Evolutionary conservation across 441 rosid species (phyloP).

Genomic region (Eruca vesicaria): DNA sequence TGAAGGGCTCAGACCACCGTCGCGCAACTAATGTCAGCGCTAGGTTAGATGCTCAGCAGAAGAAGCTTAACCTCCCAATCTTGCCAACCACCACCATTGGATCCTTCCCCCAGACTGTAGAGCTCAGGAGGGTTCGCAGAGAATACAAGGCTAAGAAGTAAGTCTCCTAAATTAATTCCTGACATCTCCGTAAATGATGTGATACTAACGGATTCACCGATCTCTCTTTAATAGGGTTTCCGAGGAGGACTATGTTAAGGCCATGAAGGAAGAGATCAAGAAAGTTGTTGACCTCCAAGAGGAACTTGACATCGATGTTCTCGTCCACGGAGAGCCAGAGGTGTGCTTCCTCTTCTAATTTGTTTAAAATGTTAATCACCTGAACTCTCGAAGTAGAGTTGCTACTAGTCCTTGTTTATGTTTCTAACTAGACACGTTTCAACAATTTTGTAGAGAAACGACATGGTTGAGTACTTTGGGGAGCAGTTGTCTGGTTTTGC

Average conservation of each 20-base stretch:
- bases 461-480: conserved; percentile 99
- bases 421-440: conserved; percentile 15
- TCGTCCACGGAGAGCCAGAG: conserved; percentile 99
- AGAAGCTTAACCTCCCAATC: conserved; percentile 93
- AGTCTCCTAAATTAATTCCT: conserved; percentile 32
- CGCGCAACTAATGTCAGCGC: conserved; percentile 85
- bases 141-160: conserved; percentile 96
- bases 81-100: conserved; percentile 98
- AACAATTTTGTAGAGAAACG: conserved; percentile 68
- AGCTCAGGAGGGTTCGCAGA: conserved; percentile 95
- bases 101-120: conserved; percentile 93
- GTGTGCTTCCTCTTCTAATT: conserved; percentile 36
- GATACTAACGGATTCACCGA: background rate
- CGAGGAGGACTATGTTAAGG: conserved; percentile 72
- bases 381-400: background rate
- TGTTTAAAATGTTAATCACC: background rate
- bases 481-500: conserved; percentile 98
- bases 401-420: background rate
- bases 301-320: conserved; percentile 95
- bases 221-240: conserved; percentile 55
- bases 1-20: conserved; percentile 93
- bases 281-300: conserved; percentile 92
- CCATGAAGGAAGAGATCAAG: conserved; percentile 87
- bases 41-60: conserved; percentile 94
- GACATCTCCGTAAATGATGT: background rate